A percentile compares a stretch with the other conserved stretches of the same genome.
phyloP scores from a whole-genome alignment of 495 filamentous ascomycete species.

The Xylaria cubensis region DNA sequence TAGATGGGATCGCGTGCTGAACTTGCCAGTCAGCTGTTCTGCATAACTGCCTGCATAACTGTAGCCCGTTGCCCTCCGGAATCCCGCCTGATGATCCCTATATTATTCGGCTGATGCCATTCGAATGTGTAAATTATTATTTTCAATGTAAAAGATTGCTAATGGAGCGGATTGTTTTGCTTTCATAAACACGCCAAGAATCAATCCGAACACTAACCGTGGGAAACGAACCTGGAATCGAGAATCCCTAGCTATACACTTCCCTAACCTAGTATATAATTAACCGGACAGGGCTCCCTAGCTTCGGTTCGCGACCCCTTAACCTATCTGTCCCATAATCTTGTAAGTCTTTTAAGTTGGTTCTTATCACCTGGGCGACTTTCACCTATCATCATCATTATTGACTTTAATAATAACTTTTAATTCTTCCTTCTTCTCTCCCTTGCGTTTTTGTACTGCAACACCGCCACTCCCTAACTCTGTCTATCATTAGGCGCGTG shows the following conservation, averaged over 20 bases:
- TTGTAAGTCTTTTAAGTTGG: constrained; percentile 7
- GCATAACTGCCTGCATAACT: not conserved
- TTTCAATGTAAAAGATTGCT: not conserved
- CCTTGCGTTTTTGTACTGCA: not conserved
- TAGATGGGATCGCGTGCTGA: constrained; percentile 5
- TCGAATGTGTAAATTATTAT: not conserved
- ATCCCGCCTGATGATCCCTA: not conserved
- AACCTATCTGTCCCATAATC: not conserved
- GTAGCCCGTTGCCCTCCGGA: not conserved
- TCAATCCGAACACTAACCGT: not conserved
- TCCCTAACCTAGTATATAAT: not conserved
- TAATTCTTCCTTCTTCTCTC: constrained; percentile 10
- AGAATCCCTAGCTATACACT: not conserved
- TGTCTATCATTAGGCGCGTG: constrained; percentile 5
- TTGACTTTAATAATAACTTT: constrained; percentile 14
- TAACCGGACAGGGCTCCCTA: constrained; percentile 15
- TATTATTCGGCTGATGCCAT: not conserved
- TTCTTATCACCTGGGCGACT: not conserved
- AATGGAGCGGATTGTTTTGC: too few species aligned
- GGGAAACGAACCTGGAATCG: not conserved
- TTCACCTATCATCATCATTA: not conserved
- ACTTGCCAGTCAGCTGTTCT: not conserved
- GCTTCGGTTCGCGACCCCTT: not conserved
- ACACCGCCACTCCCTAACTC: not conserved
- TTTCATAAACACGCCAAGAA: constrained; percentile 13